Conservation (phyloP, 768 basidiomycete species). For the Lentinula sp. region DNA sequence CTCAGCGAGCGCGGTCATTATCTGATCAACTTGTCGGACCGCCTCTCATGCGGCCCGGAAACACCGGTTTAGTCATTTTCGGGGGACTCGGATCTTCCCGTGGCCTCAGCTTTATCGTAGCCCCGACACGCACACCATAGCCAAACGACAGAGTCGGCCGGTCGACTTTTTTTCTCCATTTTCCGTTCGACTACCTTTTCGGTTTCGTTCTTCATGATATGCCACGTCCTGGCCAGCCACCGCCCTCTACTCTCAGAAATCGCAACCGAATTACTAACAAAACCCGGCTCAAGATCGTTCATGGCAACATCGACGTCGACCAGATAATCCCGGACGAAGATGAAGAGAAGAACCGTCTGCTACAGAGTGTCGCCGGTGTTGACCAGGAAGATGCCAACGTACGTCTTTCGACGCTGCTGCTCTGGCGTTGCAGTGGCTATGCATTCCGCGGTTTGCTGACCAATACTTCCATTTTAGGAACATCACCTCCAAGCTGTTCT, state of each 20-base stretch:
- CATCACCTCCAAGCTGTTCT: constrained; percentile 49
- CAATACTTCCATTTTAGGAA: constrained; percentile 37
- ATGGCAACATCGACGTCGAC: constrained; percentile 78
- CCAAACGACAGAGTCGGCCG: not conserved
- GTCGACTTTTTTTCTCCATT: not conserved
- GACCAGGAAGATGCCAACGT: constrained; percentile 93
- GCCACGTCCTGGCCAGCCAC: constrained; percentile 5
- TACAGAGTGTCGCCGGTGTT: constrained; percentile 74
- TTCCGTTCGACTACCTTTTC: not conserved
- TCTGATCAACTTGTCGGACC: not conserved
- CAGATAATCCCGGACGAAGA: constrained; percentile 79
- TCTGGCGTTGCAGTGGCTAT: constrained; percentile 36
- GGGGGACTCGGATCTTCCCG: not conserved
- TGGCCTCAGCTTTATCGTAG: not conserved
- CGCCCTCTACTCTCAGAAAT: constrained; percentile 64
- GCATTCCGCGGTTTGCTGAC: constrained; percentile 39
- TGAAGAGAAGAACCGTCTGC: constrained; percentile 78
- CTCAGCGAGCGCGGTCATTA: not conserved
- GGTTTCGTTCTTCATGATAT: not conserved
- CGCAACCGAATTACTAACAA: constrained; percentile 92
- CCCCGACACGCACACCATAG: constrained; percentile 1
- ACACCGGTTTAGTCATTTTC: not conserved
- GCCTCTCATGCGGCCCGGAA: not conserved
- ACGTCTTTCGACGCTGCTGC: constrained; percentile 31
- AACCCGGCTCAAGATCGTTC: constrained; percentile 79